Base-by-base conservation (phyloP, 1,284 basidiomycete genomes). In the Macrocybe sp. region DNA sequence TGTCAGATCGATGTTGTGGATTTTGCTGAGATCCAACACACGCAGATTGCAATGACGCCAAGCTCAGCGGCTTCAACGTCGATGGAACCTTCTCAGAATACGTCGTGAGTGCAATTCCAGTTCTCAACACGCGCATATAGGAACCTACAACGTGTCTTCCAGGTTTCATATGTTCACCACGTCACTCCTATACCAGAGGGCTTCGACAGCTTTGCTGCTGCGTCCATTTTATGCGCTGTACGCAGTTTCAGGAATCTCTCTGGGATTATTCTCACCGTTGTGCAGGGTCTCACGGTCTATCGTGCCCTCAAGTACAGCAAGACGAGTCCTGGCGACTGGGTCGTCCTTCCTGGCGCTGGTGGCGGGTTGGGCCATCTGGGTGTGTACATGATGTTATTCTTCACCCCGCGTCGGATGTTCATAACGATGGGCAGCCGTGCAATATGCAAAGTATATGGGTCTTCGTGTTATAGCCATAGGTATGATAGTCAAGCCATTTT, bases 41-140 rank as follows among this genome's bases (percentile, higher is more conserved):
- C 33, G 9, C 52, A 83, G 83, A 78, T 59, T 93, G 91, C 63
- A 54, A 62, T 14, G 62, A 82, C 14, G 81, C 74, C 33, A 72
- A 83, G 59, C 65, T 81, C 50, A 84, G 81, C 49, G 89, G 90
- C 3, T 89, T 83, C 70, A 84, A 76, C 45, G 76, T 86, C 48
- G 84, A 93, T 58, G 92, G 92, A 48, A 89, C 89, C 1, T 95
- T 94, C 74, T 78, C 82, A 43, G 79, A 93, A 72, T 92, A 88
- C 58, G 78, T 81, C 45, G 83, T 81, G 55, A 52, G 78, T 66
- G 14, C 36, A 30, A 16, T 7, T 34, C 32, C 7, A 22, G 11
- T 11, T n/a, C 29, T 34, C 33, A 4, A 46, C 31, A 10, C 31
- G 14, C 41, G 14, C 43, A 9, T 45, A 37, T 16, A 36, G 43